A percentile compares a stretch with the other conserved stretches of the same genome.
phyloP scores from a whole-genome alignment of 2,329 filamentous ascomycete genomes.

The Colletotrichum tropicicola region DNA sequence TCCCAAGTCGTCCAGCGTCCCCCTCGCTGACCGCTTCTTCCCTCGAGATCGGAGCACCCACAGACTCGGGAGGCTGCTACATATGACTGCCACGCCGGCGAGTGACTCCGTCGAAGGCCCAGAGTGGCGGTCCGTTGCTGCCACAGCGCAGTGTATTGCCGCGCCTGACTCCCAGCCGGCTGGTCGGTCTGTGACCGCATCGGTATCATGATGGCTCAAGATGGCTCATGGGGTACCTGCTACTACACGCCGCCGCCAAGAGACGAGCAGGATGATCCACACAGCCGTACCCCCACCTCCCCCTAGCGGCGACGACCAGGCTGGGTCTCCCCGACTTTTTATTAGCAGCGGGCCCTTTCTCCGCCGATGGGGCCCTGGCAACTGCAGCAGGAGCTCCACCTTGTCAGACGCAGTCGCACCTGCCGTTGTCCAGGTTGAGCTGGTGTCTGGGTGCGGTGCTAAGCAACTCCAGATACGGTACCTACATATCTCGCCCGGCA shows the following conservation, averaged over 20 bases:
- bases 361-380: background rate
- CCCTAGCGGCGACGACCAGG: background rate
- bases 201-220: constrained; percentile 13
- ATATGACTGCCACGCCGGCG: background rate
- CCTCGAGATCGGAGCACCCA: constrained; percentile 11
- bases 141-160: background rate
- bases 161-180: constrained; percentile 5
- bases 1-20: constrained; percentile 4
- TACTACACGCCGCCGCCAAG: background rate
- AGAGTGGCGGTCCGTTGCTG: too few species aligned
- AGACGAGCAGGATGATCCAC: constrained; percentile 15
- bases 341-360: constrained; percentile 8
- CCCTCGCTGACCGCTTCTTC: constrained; percentile 18
- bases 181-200: constrained; percentile 6
- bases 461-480: constrained; percentile 13
- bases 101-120: too few species aligned
- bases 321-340: constrained; percentile 1
- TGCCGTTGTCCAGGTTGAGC: background rate
- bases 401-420: constrained; percentile 4
- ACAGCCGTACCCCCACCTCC: constrained; percentile 16
- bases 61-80: too few species aligned
- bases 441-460: background rate
- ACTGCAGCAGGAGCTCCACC: too few species aligned
- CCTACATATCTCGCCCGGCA: constrained; percentile 13
- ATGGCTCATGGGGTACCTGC: constrained; percentile 2